Percentiles rank a stretch among this genome's conserved stretches.
Conservation (phyloP, 2,329 filamentous ascomycete genomes). For the Pestalotiopsis sp. region DNA sequence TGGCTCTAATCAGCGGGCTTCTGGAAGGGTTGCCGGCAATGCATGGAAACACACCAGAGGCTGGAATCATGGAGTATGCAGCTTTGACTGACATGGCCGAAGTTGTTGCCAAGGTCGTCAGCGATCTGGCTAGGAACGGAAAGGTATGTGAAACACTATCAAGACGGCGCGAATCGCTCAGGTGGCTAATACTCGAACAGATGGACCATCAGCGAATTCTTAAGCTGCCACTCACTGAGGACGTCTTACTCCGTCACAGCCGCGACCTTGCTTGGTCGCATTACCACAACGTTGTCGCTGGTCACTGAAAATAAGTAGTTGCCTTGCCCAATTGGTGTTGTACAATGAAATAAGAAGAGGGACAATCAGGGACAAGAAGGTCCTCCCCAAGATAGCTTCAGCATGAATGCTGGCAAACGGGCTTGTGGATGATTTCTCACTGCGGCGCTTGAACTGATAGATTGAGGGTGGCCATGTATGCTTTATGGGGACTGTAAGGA, state of each 20-base stretch:
- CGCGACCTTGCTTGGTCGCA: slow-evolving; percentile 33
- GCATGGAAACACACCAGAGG: slow-evolving; percentile 39
- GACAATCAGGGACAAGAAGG: neutral
- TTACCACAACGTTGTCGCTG: slow-evolving; percentile 28
- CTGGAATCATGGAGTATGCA: slow-evolving; percentile 31
- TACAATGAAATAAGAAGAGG: neutral
- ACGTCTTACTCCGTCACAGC: slow-evolving; percentile 32
- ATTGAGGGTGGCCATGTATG: neutral
- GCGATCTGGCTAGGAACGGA: slow-evolving; percentile 27
- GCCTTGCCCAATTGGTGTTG: neutral
- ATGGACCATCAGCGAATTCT: slow-evolving; percentile 31
- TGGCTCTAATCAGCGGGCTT: slow-evolving; percentile 55
- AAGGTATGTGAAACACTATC: slow-evolving; percentile 23
- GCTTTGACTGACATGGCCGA: slow-evolving; percentile 35
- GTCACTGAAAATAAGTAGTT: slow-evolving; percentile 17
- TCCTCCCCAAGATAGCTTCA: neutral
- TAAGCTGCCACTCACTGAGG: slow-evolving; percentile 32
- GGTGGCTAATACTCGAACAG: slow-evolving; percentile 17
- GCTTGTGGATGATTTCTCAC: neutral
- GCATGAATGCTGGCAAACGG: neutral
- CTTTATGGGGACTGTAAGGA: neutral
- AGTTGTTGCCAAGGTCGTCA: slow-evolving; percentile 32
- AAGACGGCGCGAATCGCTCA: neutral
- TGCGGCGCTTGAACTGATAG: neutral
- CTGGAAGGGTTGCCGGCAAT: slow-evolving; percentile 56